Base-by-base conservation (phyloP, 257 asterid genomes). In the Fraxinus pennsylvanica region DNA sequence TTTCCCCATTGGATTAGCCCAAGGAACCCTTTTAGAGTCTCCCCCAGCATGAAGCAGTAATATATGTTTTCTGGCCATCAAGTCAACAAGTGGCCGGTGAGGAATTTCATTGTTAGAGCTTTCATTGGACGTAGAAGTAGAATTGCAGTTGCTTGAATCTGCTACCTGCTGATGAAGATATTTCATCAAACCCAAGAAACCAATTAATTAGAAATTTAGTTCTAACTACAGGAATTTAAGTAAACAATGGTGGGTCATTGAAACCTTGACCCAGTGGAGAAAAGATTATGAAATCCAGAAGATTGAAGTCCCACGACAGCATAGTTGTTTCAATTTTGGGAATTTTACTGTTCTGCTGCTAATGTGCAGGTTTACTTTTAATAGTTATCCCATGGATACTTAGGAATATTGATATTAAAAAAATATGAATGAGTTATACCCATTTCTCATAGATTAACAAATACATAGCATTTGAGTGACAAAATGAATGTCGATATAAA, bases 1-100 rank as follows among this genome's bases (percentile, higher is more conserved):
- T 82, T 96, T 96, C 66, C 99, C 98, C 99, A 96, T 96, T 50
- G 99, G 99, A 85, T 96, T 96, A 68, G 99, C 99, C 99, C 99
- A 96, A 35, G 99, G 99, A 73, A 96, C 97, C 88, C 99, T 84
- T 89, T 96, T 93, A 76, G 99, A 96, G 92, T 96, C 99, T 78
- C 99, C 99, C 80, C 99, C 99, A 81, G 99, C 99, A 86, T 96
- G 99, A 84, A 96, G 91, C 83, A 96, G 87, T 80, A 96, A 84
- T 79, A 93, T 85, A 76, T 93, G 98, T 82, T 86, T 96, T 83
- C 87, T 89, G 73, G 90, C 85, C 80, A 96, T 78, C 82, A 88
- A 86, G 77, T 90, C 94, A 69, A 86, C 88, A 75, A 92, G 89
- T 76, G 87, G 66, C 52, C 13, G 76, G 76, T 82, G 81, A 33